Percentiles rank a stretch among this genome's conserved stretches.
Evolutionary conservation across 2,329 filamentous ascomycete genomes (phyloP).

Genomic region (Sporothrix brasiliensis): DNA sequence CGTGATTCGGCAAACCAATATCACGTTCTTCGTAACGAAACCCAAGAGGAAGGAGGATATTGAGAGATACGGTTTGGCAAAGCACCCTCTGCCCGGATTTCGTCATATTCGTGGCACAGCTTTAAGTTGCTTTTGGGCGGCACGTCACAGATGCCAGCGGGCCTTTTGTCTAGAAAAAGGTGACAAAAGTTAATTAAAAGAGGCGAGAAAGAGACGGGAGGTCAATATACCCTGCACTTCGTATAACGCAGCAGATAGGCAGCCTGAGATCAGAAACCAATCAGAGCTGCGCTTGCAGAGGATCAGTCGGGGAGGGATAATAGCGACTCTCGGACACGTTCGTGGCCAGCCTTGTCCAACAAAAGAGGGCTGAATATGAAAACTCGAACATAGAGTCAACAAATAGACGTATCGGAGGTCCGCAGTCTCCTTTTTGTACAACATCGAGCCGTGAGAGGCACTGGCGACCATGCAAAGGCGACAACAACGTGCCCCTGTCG

Average conservation of each 20-base stretch:
- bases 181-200: slow-evolving; percentile 1
- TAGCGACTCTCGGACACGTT: not conserved
- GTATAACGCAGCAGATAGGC: slow-evolving; percentile 4
- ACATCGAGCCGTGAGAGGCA: not conserved
- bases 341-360: not conserved
- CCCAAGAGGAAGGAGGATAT: not conserved
- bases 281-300: not conserved
- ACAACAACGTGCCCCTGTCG: not conserved
- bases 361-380: not conserved
- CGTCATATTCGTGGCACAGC: slow-evolving; percentile 24
- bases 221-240: not conserved
- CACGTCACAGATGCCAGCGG: slow-evolving; percentile 8
- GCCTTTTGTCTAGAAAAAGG: not conserved
- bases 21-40: not conserved
- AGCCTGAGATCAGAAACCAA: slow-evolving; percentile 11
- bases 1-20: not conserved
- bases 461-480: not conserved
- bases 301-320: not conserved
- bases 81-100: not conserved
- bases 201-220: not conserved
- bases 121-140: not conserved
- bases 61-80: not conserved
- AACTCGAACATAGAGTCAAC: not conserved
- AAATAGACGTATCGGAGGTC: not conserved
- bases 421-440: slow-evolving; percentile 8